A percentile compares a stretch with the other conserved stretches of the same genome.
Conservation (phyloP, 306 rosid genomes). For the Amphicarpaea edgeworthii region DNA sequence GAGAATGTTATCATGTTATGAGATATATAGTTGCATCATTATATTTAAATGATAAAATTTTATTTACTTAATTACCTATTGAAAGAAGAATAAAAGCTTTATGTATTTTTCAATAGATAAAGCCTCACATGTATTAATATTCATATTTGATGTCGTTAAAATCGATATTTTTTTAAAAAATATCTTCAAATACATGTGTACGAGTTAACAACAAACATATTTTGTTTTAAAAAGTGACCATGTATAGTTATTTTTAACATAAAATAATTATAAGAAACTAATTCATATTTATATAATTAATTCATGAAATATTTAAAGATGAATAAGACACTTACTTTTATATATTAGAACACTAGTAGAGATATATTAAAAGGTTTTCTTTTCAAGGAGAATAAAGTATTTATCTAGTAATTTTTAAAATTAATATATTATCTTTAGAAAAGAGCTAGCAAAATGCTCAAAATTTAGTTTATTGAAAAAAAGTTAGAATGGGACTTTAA, state of each 20-base stretch:
- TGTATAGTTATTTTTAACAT: too few species aligned
- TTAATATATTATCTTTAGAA: too few species aligned
- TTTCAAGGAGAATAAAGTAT: not conserved
- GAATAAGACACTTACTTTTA: not conserved
- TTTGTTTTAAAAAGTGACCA: too few species aligned
- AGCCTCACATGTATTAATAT: too few species aligned
- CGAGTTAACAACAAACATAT: too few species aligned
- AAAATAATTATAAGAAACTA: too few species aligned
- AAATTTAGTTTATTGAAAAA: not conserved
- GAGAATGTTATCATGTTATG: not conserved
- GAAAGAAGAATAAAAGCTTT: not conserved
- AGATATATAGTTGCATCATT: not conserved
- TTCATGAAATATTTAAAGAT: not conserved
- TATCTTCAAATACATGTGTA: too few species aligned
- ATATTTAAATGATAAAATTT: not conserved
- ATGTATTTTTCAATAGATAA: too few species aligned
- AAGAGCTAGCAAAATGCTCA: not conserved
- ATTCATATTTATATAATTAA: not conserved
- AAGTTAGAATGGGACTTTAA: not conserved
- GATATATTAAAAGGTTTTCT: not conserved
- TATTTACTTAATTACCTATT: not conserved
- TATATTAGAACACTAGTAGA: not conserved
- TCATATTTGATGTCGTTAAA: too few species aligned
- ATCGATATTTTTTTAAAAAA: too few species aligned
- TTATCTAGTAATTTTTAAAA: not conserved